phyloP scores from a whole-genome alignment of 176 grass and related monocot species.

The Carex scoparia region DNA sequence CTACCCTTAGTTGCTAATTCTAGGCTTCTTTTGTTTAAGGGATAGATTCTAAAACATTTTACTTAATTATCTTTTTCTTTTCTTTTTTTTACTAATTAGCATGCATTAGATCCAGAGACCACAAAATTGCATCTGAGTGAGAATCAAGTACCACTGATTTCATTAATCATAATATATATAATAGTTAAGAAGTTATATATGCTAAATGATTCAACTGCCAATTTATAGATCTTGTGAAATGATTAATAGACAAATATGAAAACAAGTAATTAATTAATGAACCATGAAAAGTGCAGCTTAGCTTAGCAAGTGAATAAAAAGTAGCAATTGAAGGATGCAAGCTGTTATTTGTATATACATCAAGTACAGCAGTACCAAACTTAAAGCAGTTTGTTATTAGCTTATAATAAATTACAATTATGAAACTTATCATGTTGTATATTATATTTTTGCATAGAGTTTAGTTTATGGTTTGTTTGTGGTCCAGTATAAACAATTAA shows the following conservation, averaged over 20 bases:
- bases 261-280: not conserved
- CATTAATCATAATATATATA: not conserved
- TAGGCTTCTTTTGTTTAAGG: not conserved
- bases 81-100: not conserved
- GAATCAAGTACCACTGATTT: not conserved
- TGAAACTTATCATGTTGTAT: slow-evolving; percentile 24
- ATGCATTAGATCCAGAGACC: not conserved
- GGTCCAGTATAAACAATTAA: slow-evolving; percentile 1
- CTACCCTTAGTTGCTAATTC: not conserved
- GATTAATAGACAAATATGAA: not conserved
- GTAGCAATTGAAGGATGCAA: not conserved
- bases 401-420: not conserved
- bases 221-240: not conserved
- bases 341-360: not conserved
- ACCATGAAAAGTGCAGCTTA: not conserved
- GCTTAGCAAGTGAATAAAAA: not conserved
- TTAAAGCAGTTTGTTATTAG: slow-evolving; percentile 2
- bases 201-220: not conserved
- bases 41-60: not conserved
- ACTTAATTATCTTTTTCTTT: not conserved
- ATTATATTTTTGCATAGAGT: slow-evolving; percentile 15
- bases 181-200: not conserved
- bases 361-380: slow-evolving; percentile 24
- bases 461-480: slow-evolving; percentile 13
- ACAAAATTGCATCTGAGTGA: not conserved